Evolutionary conservation across 352 stramenopile species (phyloP), one percentile per base, ranked within the genome.

Genomic region (Pseudoperonospora humuli): DNA sequence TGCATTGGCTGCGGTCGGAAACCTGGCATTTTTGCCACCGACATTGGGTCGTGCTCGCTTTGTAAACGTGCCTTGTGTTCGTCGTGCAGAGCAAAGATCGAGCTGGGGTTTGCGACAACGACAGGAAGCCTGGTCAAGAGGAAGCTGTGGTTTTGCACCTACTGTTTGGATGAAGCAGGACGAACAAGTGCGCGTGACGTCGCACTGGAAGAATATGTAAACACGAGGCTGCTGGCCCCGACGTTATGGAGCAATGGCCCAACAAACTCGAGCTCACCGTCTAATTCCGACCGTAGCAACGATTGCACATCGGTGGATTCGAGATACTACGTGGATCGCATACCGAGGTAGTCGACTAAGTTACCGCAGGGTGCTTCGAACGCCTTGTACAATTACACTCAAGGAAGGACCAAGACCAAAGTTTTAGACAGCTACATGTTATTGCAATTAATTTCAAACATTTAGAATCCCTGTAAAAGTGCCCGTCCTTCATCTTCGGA

Each of bases 111-210:
- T 35, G 26, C 57, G 3, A 21, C 38, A 17, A 36, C 20, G 3
- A 45, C 36, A 23, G 56, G 57, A 0, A 21, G 9, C 13, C 38
- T 71, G 6, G 24, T 57, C 17, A 53, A 57, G 18, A 50, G 35
- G 5, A 63, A 63, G n/a, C 10, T 71, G 27, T 56, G 54, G 40
- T 63, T 68, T 23, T 71, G 62, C 17, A 34, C 41, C 2, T 51
- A 53, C 7, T 68, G 57, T 13, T 11, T 63, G 2, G 43, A 51
- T 23, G 39, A 66, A 41, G 45, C 57, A 33, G 32, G 32, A 7
- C 31, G 33, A 21, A 56, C 48, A 2, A 58, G 45, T 17, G 45
- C 57, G 2, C 37, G 47, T 3, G 26, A 33, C 27, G 50, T 65
- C 15, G 61, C 49, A 27, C 53, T 49, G 19, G 50, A 44, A 21